Base-by-base conservation (phyloP, 1,284 basidiomycete species). In the Fomitopsis palustris region DNA sequence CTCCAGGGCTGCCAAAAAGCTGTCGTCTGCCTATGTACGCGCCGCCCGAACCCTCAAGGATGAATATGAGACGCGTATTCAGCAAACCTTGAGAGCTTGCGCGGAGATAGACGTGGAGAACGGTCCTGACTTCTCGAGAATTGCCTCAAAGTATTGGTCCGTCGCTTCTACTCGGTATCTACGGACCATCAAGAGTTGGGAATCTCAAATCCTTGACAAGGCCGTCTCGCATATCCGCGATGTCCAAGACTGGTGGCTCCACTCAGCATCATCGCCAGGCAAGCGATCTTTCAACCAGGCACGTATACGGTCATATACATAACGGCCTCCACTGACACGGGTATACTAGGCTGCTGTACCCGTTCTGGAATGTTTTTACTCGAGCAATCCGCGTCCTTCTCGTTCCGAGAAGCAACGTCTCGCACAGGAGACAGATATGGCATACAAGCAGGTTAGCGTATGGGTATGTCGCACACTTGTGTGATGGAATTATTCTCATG, bases 301-400 rank as follows among this genome's bases (percentile, higher is more conserved):
- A 25, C 49, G 21, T 19, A 54, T 21, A 55, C 31, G 31, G 12
- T 33, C 8, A 37, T 55, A 9, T 35, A 45, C 61, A 16, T 29
- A 43, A 33, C 39, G 60, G 9, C 21, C 31, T 0, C 57, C n/a
- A n/a, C n/a, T n/a, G n/a, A n/a, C n/a, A n/a, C n/a, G n/a, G n/a
- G n/a, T n/a, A n/a, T n/a, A n/a, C n/a, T n/a, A 85, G 83, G 73
- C 77, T 60, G 83, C 73, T 27, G 70, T 78, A 0, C 81, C 82
- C 0, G 42, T 81, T 0, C 61, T 87, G 0, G 81, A 85, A 27
- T 68, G 72, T 10, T 83, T 82, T 41, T 87, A 85, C 33, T 69
- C 74, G 0, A 61, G 73, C 14, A 82, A 86, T 53, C 74, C 80
- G 0, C 84, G 81, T 19, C 85, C 85, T 0, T 74, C 78, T 0